Evolutionary conservation across 805 yeast genomes (phyloP).

Genomic region (Spathaspora girioi): DNA sequence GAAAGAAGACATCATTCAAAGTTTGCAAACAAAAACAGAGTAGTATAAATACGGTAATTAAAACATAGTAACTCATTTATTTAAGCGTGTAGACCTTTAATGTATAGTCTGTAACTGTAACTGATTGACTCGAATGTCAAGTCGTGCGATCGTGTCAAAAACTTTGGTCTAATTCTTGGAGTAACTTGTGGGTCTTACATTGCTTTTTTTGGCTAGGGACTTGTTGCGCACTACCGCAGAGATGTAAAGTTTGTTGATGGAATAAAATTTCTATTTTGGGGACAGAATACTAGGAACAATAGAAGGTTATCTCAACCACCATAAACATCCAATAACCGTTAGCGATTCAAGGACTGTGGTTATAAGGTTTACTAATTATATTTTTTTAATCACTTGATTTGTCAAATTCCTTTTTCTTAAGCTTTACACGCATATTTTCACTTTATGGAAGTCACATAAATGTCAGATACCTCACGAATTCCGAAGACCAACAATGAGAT

Average conservation of each 20-base stretch:
- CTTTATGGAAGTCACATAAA: neutral
- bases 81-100: too few species aligned
- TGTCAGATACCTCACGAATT: neutral
- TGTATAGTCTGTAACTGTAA: too few species aligned
- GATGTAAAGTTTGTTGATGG: neutral
- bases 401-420: neutral
- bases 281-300: neutral
- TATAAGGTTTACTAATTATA: too few species aligned
- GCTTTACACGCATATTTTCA: neutral
- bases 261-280: neutral
- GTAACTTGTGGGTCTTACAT: too few species aligned
- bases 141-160: neutral
- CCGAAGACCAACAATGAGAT: neutral
- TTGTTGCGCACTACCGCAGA: too few species aligned
- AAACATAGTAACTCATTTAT: too few species aligned
- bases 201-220: too few species aligned
- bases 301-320: neutral
- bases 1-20: constrained; percentile 29
- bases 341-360: too few species aligned
- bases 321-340: too few species aligned
- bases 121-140: neutral
- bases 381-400: too few species aligned
- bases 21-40: constrained; percentile 8
- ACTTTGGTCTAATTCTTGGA: too few species aligned
- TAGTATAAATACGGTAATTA: neutral